These are phyloP conservation scores for Cyphellophora europaea DNA, from an alignment of 2,329 filamentous ascomycete genomes.

Conservation along the genomic window DNA sequence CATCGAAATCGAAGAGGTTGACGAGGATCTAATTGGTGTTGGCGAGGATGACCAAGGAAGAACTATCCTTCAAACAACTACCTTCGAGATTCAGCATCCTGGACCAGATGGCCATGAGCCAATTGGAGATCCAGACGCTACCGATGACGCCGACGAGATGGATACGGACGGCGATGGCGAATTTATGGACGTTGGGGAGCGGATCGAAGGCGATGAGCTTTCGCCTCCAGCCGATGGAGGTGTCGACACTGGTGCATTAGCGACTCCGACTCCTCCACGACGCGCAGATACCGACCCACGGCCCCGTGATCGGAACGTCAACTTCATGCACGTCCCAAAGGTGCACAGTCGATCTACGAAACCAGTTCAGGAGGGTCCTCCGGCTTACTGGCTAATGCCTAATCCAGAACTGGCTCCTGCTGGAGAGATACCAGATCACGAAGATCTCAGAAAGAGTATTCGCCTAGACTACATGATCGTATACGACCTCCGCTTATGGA, in stretches of 20 bases:
- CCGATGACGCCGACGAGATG: constrained; percentile 34
- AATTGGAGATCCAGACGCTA: constrained; percentile 19
- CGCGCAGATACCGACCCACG: constrained; percentile 6
- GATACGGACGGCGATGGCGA: constrained; percentile 47
- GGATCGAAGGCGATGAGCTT: constrained; percentile 66
- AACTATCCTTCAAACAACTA: background rate
- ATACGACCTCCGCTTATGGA: constrained; percentile 94
- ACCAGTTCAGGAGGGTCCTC: constrained; percentile 19
- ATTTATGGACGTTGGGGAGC: constrained; percentile 65
- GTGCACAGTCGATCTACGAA: constrained; percentile 30
- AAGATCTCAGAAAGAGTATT: constrained; percentile 82
- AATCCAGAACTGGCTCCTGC: constrained; percentile 73
- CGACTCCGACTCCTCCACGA: constrained; percentile 8
- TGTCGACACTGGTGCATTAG: constrained; percentile 7
- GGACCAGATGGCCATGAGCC: constrained; percentile 6
- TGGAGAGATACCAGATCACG: constrained; percentile 55
- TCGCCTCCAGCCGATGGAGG: constrained; percentile 43
- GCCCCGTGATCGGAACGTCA: constrained; percentile 19
- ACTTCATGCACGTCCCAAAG: constrained; percentile 64
- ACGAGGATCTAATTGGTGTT: constrained; percentile 18
- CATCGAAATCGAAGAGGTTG: constrained; percentile 25
- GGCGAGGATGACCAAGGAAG: constrained; percentile 4
- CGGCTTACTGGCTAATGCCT: constrained; percentile 18
- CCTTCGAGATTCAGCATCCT: background rate
- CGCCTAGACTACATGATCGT: constrained; percentile 89